Evolutionary conservation across 306 rosid species (phyloP).

Genomic region (Fagus sylvatica): DNA sequence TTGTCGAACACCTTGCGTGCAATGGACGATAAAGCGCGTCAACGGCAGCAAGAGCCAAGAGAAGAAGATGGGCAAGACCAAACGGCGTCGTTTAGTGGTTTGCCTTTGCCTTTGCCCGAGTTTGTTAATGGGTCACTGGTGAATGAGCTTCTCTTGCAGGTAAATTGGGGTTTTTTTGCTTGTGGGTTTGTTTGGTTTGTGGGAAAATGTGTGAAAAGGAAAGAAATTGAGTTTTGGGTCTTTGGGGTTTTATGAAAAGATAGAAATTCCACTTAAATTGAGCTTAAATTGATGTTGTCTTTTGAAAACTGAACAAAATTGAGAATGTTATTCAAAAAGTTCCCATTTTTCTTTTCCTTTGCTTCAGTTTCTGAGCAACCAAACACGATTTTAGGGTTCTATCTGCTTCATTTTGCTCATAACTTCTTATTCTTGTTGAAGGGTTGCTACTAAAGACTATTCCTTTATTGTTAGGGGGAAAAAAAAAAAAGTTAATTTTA

Average conservation of each 20-base stretch:
- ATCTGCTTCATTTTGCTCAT: background rate
- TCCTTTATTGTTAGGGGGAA: background rate
- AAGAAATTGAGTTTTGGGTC: conserved; percentile 14
- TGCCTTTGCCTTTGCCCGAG: conserved; percentile 11
- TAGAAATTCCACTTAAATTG: background rate
- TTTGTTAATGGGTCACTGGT: conserved; percentile 39
- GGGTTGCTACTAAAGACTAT: background rate
- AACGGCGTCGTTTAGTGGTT: conserved; percentile 29
- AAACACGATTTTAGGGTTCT: background rate
- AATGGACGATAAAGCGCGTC: conserved; percentile 43
- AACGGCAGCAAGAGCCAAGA: conserved; percentile 4
- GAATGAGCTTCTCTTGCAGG: conserved; percentile 63
- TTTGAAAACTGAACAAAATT: background rate
- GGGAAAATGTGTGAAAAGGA: background rate
- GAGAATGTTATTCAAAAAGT: background rate
- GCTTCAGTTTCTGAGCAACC: conserved; percentile 1
- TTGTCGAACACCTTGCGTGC: conserved; percentile 50
- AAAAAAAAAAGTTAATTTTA: background rate
- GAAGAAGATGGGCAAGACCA: conserved; percentile 15
- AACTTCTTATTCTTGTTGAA: background rate
- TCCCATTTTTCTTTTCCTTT: background rate
- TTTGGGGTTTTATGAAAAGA: background rate
- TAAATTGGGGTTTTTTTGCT: conserved; percentile 15
- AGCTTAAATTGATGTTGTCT: background rate
- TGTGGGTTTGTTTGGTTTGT: conserved; percentile 3